Conservation (phyloP, 2,329 filamentous ascomycete species). For the Raffaelea ambrosiae region DNA sequence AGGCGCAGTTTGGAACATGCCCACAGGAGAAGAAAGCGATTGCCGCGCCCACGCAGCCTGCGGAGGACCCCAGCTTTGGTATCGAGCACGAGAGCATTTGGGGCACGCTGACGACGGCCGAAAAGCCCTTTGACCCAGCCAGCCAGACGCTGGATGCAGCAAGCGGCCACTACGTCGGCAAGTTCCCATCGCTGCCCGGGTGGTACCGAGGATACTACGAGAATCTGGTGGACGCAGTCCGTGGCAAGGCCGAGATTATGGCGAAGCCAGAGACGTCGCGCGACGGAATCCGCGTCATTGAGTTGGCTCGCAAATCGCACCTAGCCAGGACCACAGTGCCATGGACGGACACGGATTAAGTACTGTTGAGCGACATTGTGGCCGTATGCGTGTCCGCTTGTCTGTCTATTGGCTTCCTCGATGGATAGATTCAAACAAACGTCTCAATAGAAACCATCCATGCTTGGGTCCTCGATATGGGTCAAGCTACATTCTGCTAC, state of each 20-base stretch:
- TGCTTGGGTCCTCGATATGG: no score
- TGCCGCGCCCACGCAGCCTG: conserved; percentile 8
- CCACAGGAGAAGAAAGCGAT: conserved; percentile 24
- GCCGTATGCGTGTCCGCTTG: no score
- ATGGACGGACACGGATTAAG: conserved; percentile 5
- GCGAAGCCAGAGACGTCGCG: conserved; percentile 28
- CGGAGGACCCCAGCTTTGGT: conserved; percentile 21
- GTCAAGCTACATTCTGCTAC: no score
- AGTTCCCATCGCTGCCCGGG: conserved; percentile 28
- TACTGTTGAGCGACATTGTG: no score
- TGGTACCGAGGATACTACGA: conserved; percentile 31
- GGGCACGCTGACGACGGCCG: conserved; percentile 28
- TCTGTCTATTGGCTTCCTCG: no score
- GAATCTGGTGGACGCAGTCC: conserved; percentile 29
- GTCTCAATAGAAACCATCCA: no score
- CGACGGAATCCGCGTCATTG: conserved; percentile 29
- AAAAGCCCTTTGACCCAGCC: conserved; percentile 22
- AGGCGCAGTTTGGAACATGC: conserved; percentile 17
- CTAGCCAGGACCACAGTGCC: conserved; percentile 7
- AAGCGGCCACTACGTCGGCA: conserved; percentile 24
- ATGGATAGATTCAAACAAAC: no score
- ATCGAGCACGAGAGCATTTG: conserved; percentile 25
- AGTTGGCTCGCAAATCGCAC: conserved; percentile 28
- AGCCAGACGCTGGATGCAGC: conserved; percentile 20
- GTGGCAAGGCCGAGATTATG: conserved; percentile 25